A percentile compares a stretch with the other conserved stretches of the same genome.
Evolutionary conservation across 306 rosid species (phyloP).

Genomic region (Potentilla sterilis): DNA sequence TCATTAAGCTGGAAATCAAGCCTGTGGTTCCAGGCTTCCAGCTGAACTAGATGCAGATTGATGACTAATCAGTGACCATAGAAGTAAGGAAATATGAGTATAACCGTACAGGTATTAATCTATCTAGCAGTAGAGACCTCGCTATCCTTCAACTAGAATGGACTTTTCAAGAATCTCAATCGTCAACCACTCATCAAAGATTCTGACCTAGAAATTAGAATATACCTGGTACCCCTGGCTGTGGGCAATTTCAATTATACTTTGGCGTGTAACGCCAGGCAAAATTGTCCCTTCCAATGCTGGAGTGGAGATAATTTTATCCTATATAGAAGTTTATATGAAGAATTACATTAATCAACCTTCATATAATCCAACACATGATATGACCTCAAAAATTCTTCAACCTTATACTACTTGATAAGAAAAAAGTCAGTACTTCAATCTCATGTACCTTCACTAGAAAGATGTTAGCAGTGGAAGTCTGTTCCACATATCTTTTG

Average conservation of each 20-base stretch:
- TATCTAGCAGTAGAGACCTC: not conserved
- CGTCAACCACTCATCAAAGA: not conserved
- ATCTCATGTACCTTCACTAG: constrained; percentile 17
- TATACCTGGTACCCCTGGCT: constrained; percentile 19
- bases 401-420: not conserved
- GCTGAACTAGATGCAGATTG: not conserved
- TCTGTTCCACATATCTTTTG: constrained; percentile 14
- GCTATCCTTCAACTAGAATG: not conserved
- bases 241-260: constrained; percentile 17
- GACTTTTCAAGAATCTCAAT: not conserved
- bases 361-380: not conserved
- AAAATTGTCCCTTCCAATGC: constrained; percentile 18
- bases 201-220: not conserved
- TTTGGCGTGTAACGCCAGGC: constrained; percentile 14
- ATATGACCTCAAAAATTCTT: not conserved
- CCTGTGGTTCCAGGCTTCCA: constrained; percentile 12
- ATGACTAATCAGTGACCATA: not conserved
- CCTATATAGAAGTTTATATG: not conserved
- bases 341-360: not conserved
- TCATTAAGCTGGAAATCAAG: not conserved
- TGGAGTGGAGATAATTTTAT: constrained; percentile 12
- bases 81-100: not conserved
- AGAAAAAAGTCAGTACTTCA: not conserved
- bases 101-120: not conserved
- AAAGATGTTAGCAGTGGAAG: constrained; percentile 22